phyloP scores from a whole-genome alignment of 768 basidiomycete genomes.

The Kwoniella botswanensis region DNA sequence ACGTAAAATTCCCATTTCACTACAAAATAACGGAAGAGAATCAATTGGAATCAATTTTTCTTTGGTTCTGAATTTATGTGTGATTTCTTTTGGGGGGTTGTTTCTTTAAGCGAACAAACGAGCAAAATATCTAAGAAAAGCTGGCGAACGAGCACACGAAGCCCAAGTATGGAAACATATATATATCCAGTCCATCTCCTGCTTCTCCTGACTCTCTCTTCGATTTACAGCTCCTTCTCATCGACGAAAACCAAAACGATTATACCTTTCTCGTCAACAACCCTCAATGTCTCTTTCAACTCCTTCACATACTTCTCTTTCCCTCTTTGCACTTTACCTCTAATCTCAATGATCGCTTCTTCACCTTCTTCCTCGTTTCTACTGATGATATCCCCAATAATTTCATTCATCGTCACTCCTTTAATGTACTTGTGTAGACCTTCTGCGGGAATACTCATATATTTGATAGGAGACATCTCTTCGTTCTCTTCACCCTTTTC shows the following conservation, averaged over 20 bases:
- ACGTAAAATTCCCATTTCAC: no score
- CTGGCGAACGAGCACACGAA: no score
- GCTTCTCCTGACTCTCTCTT: background rate
- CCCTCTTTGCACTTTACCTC: background rate
- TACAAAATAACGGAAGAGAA: no score
- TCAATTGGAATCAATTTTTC: no score
- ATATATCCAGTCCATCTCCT: background rate
- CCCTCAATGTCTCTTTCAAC: background rate
- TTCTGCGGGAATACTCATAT: constrained; percentile 1
- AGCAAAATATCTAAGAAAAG: no score
- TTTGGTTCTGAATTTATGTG: no score
- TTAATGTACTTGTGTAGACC: constrained; percentile 8
- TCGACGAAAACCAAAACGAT: background rate
- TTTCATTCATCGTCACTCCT: background rate
- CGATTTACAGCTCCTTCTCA: background rate
- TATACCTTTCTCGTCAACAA: background rate
- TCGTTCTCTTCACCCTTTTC: background rate
- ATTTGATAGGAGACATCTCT: background rate
- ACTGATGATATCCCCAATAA: constrained; percentile 3
- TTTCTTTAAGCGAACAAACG: no score
- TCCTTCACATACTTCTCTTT: background rate
- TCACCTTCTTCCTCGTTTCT: background rate
- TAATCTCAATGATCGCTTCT: constrained; percentile 6
- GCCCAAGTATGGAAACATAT: no score
- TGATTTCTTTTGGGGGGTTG: no score